These are phyloP conservation scores for Penicillium janthinellum DNA, from an alignment of 2,329 filamentous ascomycete genomes.

Conservation along the genomic window DNA sequence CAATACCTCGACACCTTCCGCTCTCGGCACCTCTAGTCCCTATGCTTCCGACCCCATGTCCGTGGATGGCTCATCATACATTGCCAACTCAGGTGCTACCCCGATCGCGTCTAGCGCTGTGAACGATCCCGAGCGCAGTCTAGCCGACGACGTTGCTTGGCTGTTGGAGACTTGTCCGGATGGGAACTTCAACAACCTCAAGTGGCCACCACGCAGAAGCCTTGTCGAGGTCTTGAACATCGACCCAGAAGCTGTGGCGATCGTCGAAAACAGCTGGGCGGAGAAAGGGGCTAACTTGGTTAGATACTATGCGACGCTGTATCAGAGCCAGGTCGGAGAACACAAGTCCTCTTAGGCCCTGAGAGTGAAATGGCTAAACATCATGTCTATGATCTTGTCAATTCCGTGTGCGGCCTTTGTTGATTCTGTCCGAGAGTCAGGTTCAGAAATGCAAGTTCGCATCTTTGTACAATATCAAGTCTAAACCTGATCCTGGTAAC, in stretches of 20 bases:
- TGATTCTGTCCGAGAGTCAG: no score
- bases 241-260: background rate
- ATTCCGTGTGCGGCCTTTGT: no score
- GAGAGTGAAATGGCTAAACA: no score
- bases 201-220: slow-evolving; percentile 24
- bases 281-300: background rate
- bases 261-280: background rate
- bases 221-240: slow-evolving; percentile 4
- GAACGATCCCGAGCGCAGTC: no score
- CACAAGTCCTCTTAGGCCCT: no score
- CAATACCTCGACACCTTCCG: slow-evolving; percentile 19
- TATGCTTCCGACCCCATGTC: background rate
- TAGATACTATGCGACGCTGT: background rate
- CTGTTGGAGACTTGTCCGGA: slow-evolving; percentile 29
- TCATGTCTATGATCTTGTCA: no score
- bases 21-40: background rate
- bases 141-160: slow-evolving; percentile 27
- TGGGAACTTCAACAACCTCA: slow-evolving; percentile 27
- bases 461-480: no score
- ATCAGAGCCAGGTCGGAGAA: background rate
- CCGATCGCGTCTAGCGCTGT: background rate
- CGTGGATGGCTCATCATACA: slow-evolving; percentile 4
- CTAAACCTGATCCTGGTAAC: no score
- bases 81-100: background rate
- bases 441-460: no score